A percentile compares a stretch with the other conserved stretches of the same genome.
phyloP scores from a whole-genome alignment of 1,284 basidiomycete species.

The Pyrrhoderma lamaoense region DNA sequence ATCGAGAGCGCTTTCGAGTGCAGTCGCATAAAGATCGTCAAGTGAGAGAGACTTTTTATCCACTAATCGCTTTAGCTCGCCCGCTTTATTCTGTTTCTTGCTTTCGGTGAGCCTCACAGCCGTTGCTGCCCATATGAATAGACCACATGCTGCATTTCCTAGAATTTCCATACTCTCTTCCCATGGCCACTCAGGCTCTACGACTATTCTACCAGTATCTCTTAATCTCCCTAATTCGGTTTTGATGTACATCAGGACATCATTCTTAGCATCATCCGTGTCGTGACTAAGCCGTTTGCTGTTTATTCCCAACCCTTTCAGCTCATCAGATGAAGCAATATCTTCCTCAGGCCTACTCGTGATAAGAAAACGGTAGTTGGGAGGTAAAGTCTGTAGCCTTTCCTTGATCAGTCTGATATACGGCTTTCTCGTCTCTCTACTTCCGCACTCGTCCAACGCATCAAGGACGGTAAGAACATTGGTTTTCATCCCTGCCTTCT shows the following conservation, averaged over 20 bases:
- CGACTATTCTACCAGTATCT: not conserved
- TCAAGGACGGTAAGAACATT: slow-evolving; percentile 5
- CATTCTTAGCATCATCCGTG: too few relatives aligned
- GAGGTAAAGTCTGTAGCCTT: slow-evolving; percentile 22
- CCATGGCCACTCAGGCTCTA: not conserved
- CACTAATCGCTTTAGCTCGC: too few relatives aligned
- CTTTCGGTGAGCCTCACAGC: not conserved
- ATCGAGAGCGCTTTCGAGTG: not conserved
- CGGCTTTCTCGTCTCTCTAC: not conserved
- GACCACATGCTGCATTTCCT: not conserved
- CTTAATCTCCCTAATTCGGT: too few relatives aligned
- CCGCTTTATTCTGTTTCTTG: too few relatives aligned
- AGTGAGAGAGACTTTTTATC: too few relatives aligned
- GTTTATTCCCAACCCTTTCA: too few relatives aligned
- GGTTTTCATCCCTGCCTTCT: not conserved
- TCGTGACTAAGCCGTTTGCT: too few relatives aligned
- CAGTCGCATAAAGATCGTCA: not conserved
- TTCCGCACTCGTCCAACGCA: slow-evolving; percentile 6
- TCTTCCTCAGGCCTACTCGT: slow-evolving; percentile 24
- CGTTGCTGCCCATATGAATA: slow-evolving; percentile 1
- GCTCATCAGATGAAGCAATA: too few relatives aligned
- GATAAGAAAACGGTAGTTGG: slow-evolving; percentile 27
- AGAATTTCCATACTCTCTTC: not conserved
- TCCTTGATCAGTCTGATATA: slow-evolving; percentile 6
- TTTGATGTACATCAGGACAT: too few relatives aligned